phyloP scores from a whole-genome alignment of 2,329 filamentous ascomycete genomes.

The Tolypocladium pustulatum region DNA sequence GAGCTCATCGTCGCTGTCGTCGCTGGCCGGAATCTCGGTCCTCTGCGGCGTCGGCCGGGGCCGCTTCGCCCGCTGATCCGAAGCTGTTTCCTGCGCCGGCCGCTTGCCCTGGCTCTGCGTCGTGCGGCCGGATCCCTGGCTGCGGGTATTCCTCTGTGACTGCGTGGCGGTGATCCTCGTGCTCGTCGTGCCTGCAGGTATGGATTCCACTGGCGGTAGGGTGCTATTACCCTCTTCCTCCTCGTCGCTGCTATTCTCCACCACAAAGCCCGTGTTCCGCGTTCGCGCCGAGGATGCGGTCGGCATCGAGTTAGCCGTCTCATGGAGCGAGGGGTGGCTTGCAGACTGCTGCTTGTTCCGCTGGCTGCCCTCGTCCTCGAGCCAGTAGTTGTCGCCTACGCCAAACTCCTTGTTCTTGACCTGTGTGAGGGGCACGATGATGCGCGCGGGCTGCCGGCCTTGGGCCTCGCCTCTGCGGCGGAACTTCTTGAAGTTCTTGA shows the following conservation, averaged over 20 bases:
- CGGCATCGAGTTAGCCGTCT: conserved; percentile 1
- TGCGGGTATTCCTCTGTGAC: conserved; percentile 17
- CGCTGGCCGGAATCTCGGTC: conserved; percentile 25
- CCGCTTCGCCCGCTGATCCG: conserved; percentile 20
- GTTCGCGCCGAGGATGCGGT: conserved; percentile 7
- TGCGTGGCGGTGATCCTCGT: conserved; percentile 12
- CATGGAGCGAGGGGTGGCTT: conserved; percentile 10
- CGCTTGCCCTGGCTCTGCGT: conserved; percentile 20
- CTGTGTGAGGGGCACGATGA: conserved; percentile 64
- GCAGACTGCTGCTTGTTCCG: conserved; percentile 11
- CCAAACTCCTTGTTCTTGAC: conserved; percentile 62
- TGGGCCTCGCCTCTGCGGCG: conserved; percentile 41
- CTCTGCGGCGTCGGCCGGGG: conserved; percentile 22
- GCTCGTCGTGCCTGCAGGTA: conserved; percentile 13
- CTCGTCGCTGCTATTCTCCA: conserved; percentile 27
- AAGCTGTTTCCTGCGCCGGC: conserved; percentile 17
- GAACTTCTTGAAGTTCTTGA: conserved; percentile 95
- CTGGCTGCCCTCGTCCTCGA: conserved; percentile 38
- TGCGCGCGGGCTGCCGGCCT: conserved; percentile 30
- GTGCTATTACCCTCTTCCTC: conserved; percentile 12
- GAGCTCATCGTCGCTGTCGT: conserved; percentile 45
- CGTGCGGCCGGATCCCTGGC: conserved; percentile 12
- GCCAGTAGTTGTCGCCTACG: conserved; percentile 68
- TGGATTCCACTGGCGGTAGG: background rate
- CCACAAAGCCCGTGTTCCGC: conserved; percentile 13